Evolutionary conservation across 495 filamentous ascomycete species (phyloP), one percentile per base, ranked within the genome.

Genomic region (Xylaria flabelliformis): DNA sequence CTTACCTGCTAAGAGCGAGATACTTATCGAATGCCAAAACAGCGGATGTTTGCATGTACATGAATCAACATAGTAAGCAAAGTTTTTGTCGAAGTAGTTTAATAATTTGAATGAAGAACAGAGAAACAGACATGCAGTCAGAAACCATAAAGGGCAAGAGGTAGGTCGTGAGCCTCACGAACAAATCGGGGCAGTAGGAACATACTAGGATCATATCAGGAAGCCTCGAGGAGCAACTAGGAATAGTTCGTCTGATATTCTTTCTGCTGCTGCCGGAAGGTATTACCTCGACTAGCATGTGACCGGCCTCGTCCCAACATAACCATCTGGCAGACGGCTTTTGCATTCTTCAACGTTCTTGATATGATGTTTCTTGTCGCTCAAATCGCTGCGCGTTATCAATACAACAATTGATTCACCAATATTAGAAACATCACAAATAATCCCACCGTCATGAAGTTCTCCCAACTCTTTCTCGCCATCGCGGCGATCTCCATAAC

Each of bases 401-500:
- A 13, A 9, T 64, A 29, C 62, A 46, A 19, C 21, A 64, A 41
- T 29, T 9, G 5, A 46, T 44, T 46, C 12, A 24, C 12, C 12
- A 29, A 32, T 64, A 64, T 64, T 42, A 1, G n/a, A 46, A 29
- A 21, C 1, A 21, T 21, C 5, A 17, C 8, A 13, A 42, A 48
- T 26, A 13, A 24, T 10, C 19, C 6, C 12, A 7, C 8, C 6
- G 62, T 36, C 21, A 82, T 85, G 73, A 74, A 83, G 63, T 83
- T 82, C n/a, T 86, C 82, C 26, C 82, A 78, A 10, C 79, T 73
- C 7, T 73, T 72, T n/a, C 78, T 71, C n/a, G 79, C 72, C 8
- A 79, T 70, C 8, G 81, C 80, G 34, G 79, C 69, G 41, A 86
- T 75, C 19, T 91, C 91, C 29, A 95, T 85, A 5, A n/a, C 29